Base-by-base conservation (phyloP, 2,329 filamentous ascomycete species). In the Myriosclerotinia curreyana region DNA sequence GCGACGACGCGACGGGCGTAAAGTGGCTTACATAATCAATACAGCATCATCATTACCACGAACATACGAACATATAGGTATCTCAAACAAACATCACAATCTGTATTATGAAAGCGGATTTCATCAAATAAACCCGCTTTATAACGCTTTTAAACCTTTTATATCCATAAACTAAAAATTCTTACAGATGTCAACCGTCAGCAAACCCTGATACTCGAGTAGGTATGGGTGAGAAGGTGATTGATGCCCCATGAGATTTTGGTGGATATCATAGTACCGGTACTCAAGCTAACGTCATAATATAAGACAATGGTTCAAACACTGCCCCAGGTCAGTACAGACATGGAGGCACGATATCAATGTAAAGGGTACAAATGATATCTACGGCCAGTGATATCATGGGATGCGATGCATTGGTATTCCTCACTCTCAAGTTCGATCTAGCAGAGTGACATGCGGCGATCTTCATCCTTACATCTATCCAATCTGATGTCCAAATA, bases 11-110 rank as follows among this genome's bases (percentile, higher is more conserved):
- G 61, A 50, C 61, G 36, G 34, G 34, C 53, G 61, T 63, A 58
- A 58, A 63, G 61, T 50, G 52, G 22, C n/a, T 63, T 55, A 63
- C 44, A 36, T 63, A 63, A 63, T 58, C 12, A n/a, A 3, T 12
- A 4, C 7, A 34, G 12, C 20, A 36, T 46, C 5, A n/a, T 44
- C 5, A 20, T 8, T 8, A 9, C 36, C 12, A 38, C 36, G 36
- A 38, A 38, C 3, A n/a, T n/a, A n/a, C n/a, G n/a, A n/a, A n/a
- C n/a, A n/a, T n/a, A n/a, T n/a, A n/a, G n/a, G 8, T 38, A 12
- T 38, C 12, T 12, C 36, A 38, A 38, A 38, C 36, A 38, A 31
- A 31, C 5, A 5, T 31, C 28, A 31, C 4, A 31, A 31, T 31
- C 28, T 31, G 28, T 31, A 31, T 31, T 31, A 52, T 5, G 31